Evolutionary conservation across 805 yeast genomes (phyloP).

Genomic region (Candida easanensis): DNA sequence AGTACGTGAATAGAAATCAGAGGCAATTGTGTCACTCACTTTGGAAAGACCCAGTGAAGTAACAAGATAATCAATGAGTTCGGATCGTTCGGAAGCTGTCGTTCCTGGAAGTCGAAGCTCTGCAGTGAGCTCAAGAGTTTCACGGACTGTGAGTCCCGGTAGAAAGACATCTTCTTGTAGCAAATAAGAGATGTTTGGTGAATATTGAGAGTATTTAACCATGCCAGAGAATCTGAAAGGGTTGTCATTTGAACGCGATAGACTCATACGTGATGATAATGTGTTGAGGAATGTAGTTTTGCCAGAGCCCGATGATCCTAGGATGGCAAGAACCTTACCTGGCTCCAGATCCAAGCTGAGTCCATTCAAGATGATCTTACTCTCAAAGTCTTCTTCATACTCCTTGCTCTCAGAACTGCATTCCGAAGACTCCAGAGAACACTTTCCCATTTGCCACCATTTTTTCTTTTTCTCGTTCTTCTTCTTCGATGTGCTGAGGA

Average conservation of each 20-base stretch:
- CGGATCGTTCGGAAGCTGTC: conserved; percentile 39
- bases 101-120: conserved; percentile 59
- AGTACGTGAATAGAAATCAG: conserved; percentile 37
- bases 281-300: conserved; percentile 77
- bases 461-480: neutral
- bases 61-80: conserved; percentile 58
- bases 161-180: conserved; percentile 72
- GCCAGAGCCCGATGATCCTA: conserved; percentile 86
- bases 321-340: neutral
- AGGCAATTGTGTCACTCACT: conserved; percentile 54
- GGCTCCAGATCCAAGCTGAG: neutral
- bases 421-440: no score
- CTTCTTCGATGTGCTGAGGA: conserved; percentile 4
- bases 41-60: conserved; percentile 64
- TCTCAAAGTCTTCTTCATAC: neutral
- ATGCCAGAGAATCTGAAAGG: conserved; percentile 42
- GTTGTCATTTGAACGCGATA: conserved; percentile 1
- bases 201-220: conserved; percentile 32
- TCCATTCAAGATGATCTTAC: neutral
- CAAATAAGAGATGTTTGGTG: conserved; percentile 49
- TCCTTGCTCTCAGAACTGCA: no score
- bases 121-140: conserved; percentile 68
- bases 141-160: conserved; percentile 70
- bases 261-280: conserved; percentile 44
- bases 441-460: no score